phyloP scores from a whole-genome alignment of 116 monocot genomes.

The Papilionanthe hybrid region DNA sequence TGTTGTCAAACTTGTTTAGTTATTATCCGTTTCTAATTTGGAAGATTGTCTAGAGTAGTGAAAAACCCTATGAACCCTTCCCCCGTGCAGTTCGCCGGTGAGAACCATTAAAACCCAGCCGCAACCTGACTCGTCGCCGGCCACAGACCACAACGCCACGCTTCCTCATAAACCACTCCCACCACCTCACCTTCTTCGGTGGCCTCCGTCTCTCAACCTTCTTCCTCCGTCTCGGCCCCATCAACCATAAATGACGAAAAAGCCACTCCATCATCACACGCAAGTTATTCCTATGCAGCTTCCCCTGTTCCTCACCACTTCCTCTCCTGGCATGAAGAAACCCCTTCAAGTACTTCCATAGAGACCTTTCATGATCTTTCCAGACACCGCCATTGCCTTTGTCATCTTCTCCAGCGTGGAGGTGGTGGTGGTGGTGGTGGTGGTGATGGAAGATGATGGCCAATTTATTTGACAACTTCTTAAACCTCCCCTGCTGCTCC shows the following conservation, averaged over 20 bases:
- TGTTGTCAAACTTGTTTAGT: too few relatives aligned
- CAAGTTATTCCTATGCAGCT: constrained; percentile 23
- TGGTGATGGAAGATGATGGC: constrained; percentile 53
- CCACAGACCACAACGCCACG: constrained; percentile 17
- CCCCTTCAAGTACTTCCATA: constrained; percentile 35
- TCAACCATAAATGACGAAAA: constrained; percentile 41
- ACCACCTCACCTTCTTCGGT: constrained; percentile 47
- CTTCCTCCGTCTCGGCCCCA: constrained; percentile 12
- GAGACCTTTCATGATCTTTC: constrained; percentile 20
- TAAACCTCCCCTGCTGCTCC: constrained; percentile 28
- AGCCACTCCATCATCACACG: constrained; percentile 32
- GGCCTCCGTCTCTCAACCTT: background rate
- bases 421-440: constrained; percentile 53
- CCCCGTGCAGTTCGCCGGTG: background rate
- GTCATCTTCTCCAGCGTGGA: constrained; percentile 8
- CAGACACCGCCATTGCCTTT: background rate
- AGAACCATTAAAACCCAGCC: constrained; percentile 14
- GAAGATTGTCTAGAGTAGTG: too few relatives aligned
- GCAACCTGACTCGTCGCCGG: constrained; percentile 27
- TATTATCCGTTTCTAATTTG: too few relatives aligned
- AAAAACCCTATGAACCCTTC: background rate
- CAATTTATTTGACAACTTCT: constrained; percentile 46
- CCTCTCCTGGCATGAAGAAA: constrained; percentile 18
- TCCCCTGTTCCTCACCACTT: background rate
- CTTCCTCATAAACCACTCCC: constrained; percentile 34